Evolutionary conservation across 495 filamentous ascomycete species (phyloP).

Genomic region (Penicillium mononematosum): DNA sequence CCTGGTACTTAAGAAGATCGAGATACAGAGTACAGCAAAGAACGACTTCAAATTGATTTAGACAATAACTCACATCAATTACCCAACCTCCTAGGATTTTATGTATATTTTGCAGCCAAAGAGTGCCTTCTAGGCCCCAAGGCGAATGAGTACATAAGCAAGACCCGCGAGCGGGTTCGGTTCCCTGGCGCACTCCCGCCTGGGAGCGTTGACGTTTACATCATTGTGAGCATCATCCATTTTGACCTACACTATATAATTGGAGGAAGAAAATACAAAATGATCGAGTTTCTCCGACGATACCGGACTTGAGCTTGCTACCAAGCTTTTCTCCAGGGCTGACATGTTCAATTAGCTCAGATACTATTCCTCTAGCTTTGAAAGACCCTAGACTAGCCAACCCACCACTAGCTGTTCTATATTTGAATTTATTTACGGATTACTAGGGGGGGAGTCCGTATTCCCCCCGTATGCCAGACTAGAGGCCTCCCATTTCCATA

Average conservation of each 20-base stretch:
- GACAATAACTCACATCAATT: neutral
- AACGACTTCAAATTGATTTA: neutral
- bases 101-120: neutral
- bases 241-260: conserved; percentile 10
- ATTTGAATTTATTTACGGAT: neutral
- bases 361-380: neutral
- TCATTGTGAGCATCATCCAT: conserved; percentile 40
- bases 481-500: neutral
- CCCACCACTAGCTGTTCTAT: conserved; percentile 5
- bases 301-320: neutral
- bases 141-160: conserved; percentile 24
- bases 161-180: conserved; percentile 15
- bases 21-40: neutral
- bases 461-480: neutral
- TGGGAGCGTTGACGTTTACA: conserved; percentile 27
- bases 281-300: neutral
- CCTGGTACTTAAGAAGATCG: neutral
- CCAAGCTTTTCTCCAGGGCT: neutral
- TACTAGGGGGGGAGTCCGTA: neutral
- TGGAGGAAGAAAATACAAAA: neutral
- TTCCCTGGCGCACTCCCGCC: conserved; percentile 11
- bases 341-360: neutral
- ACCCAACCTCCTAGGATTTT: neutral
- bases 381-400: neutral
- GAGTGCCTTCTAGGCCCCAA: neutral